Base-by-base conservation (phyloP, 176 grass and related monocot species). In the Chrysopogon serrulatus region DNA sequence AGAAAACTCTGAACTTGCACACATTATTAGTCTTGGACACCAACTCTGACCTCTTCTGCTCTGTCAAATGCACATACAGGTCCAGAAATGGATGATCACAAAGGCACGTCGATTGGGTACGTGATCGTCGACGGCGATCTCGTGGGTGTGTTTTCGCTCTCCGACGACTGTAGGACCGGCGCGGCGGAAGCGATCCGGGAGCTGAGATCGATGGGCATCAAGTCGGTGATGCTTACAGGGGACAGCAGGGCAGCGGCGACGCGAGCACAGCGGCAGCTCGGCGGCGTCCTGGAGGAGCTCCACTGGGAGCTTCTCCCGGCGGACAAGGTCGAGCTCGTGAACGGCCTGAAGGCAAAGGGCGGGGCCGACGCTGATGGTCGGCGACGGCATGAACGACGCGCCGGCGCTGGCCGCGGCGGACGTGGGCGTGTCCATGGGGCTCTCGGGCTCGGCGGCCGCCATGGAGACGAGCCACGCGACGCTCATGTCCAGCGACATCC, bases 301-400 rank as follows among this genome's bases (percentile, higher is more conserved):
- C 82, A 94, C 68, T 28, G 65, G 0, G 89, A 94, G 77, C 92
- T 97, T 26, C 77, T 97, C 49, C 94, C 90, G 10, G 87, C 85
- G 36, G 92, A 94, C 87, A 97, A 94, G 75, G 87, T 94, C 34
- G 43, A 5, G 11, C 67, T 90, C 7, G 85, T 97, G 21, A 33
- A 30, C 14, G 23, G 5, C 0, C 71, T 97, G 0, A 90, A 90
- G 82, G 59, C 23, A 0, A 0, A 64, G 53, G 10, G 33, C 17
- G 1, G 92, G 92, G 6, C 61, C 83, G 36, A 97, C 90, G 24
- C 48, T 91, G 76, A 92, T 97, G 92, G 86, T 94, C 15, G 94
- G 94, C 17, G 92, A 97, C 71, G 90, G 94, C 18, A 90, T 97
- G 79, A 97, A 97, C 45, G 94, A 97, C 45, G 90, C 94, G 17